Evolutionary conservation across 176 grass and related monocot species (phyloP), one percentile per base, ranked within the genome.

Genomic region (Elymus sibiricus): DNA sequence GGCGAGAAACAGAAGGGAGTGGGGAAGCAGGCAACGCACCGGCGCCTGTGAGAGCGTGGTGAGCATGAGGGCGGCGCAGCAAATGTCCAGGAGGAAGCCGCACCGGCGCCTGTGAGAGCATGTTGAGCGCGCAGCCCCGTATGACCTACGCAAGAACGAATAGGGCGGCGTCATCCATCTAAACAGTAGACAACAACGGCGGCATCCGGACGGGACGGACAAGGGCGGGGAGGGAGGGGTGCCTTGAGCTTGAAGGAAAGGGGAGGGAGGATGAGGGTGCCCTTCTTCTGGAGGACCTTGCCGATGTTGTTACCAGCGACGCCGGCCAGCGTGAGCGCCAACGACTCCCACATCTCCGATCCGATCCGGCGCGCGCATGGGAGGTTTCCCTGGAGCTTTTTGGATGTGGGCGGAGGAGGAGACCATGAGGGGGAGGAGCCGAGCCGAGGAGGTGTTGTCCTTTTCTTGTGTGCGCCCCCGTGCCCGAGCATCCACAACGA

Each of bases 191-290:
- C 60, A 16, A 29, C 39, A 5, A 76, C 79, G 58, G 22, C 25
- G 35, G 46, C 53, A 86, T 65, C 64, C 9, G 63, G 79, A 82
- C 51, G 26, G 29, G 3, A 35, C 31, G 38, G 63, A 51, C 4
- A 26, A 12, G 27, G 22, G 4, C 17, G 22, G 5, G 49, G 24
- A 42, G 39, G 4, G 2, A 2, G 40, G 2, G 31, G 13, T 11
- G 92, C 93, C 93, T 98, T 98, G 84, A 98, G 96, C 91, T 98
- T 98, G 88, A 95, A 93, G 86, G 96, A 98, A 74, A 98, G 93
- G 21, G 96, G 91, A 88, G 96, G 96, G 69, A 98, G 96, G 83
- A 98, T 92, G 75, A 85, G 85, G 64, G 96, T 98, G 92, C 93
- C 93, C 84, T 98, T 95, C 92, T 98, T 98, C 82, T 98, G 93